phyloP scores from a whole-genome alignment of 257 asterid species.

The Craterostigma plantagineum region DNA sequence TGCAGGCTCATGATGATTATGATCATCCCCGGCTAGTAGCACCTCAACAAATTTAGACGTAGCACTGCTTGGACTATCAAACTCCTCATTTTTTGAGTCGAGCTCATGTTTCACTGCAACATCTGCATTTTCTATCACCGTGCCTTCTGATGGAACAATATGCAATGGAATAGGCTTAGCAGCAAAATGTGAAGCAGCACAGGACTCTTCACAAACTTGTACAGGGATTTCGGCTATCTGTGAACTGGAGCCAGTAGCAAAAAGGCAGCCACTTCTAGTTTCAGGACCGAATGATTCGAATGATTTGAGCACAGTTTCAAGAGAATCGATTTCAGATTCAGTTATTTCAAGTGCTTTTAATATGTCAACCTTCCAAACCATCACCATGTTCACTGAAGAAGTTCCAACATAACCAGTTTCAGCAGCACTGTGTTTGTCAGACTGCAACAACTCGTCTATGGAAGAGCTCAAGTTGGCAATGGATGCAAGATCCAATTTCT shows the following conservation, averaged over 20 bases:
- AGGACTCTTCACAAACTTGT: slow-evolving; percentile 31
- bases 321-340: slow-evolving; percentile 74
- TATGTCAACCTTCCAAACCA: slow-evolving; percentile 48
- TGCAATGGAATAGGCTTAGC: slow-evolving; percentile 26
- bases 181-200: slow-evolving; percentile 20
- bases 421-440: slow-evolving; percentile 28
- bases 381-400: slow-evolving; percentile 53
- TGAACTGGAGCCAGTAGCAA: slow-evolving; percentile 27
- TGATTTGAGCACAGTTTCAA: slow-evolving; percentile 65
- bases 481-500: slow-evolving; percentile 42
- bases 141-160: slow-evolving; percentile 18
- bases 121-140: slow-evolving; percentile 13
- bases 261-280: slow-evolving; percentile 15
- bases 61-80: slow-evolving; percentile 76
- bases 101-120: slow-evolving; percentile 16
- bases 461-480: slow-evolving; percentile 43
- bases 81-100: slow-evolving; percentile 29
- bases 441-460: slow-evolving; percentile 44
- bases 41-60: slow-evolving; percentile 50
- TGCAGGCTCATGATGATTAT: slow-evolving; percentile 12
- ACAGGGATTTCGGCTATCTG: slow-evolving; percentile 20
- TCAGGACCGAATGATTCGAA: too few species aligned
- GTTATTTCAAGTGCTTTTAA: slow-evolving; percentile 65
- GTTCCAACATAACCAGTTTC: slow-evolving; percentile 40
- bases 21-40: slow-evolving; percentile 15